phyloP scores from a whole-genome alignment of 768 basidiomycete species.

The Auricularia sp. region DNA sequence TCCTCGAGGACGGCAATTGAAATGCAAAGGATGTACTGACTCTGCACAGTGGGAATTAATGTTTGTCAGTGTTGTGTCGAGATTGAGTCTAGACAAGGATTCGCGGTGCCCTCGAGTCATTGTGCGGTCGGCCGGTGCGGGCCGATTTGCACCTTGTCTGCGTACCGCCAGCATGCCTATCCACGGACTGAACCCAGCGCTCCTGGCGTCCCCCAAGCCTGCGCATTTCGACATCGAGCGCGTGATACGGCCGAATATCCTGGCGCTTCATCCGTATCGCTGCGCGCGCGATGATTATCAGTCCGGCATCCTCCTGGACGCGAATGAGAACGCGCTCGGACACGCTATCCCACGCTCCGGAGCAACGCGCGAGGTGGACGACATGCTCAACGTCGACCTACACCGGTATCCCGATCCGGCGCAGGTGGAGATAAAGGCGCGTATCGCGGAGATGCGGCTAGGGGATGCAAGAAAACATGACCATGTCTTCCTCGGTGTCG shows the following conservation, averaged over 20 bases:
- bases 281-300: slow-evolving; percentile 96
- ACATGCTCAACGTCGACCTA: slow-evolving; percentile 41
- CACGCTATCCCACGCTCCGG: slow-evolving; percentile 47
- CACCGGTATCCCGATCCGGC: slow-evolving; percentile 94
- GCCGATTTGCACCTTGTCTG: neutral
- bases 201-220: slow-evolving; percentile 34
- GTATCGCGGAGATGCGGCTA: slow-evolving; percentile 69
- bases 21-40: neutral
- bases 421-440: slow-evolving; percentile 64
- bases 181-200: slow-evolving; percentile 34
- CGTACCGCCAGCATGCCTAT: slow-evolving; percentile 40
- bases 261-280: slow-evolving; percentile 82
- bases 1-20: neutral
- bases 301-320: slow-evolving; percentile 84
- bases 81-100: no score
- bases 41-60: neutral
- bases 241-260: slow-evolving; percentile 89
- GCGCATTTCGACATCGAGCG: slow-evolving; percentile 76
- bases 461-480: slow-evolving; percentile 32
- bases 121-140: neutral
- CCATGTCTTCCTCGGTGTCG: slow-evolving; percentile 89
- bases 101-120: neutral
- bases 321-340: slow-evolving; percentile 94
- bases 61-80: no score
- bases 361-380: slow-evolving; percentile 25